Evolutionary conservation across 371 early-diverging fungal genomes (phyloP), one percentile per base, ranked within the genome.

Genomic region (Haplosporangium sp.): DNA sequence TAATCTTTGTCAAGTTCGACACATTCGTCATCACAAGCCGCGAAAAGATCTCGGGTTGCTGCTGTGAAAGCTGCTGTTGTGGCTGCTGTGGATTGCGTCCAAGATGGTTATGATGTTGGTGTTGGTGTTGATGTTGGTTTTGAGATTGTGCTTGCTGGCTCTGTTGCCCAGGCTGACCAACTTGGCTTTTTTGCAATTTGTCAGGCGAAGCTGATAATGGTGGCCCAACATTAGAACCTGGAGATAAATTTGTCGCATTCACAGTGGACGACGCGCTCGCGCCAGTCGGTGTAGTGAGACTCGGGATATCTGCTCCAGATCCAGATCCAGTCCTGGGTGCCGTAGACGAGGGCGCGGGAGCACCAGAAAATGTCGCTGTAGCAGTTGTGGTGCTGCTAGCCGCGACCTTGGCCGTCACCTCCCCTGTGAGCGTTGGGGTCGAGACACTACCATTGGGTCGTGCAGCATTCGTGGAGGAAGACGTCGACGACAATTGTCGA

Each of bases 1-100:
- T 77, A 41, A 71, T 72, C 54, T 71, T 77, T 16, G 77, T 77
- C 58, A 77, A 20, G 16, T 64, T 67, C 36, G 77, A 77, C n/a
- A 77, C 64, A 54, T 71, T 67, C 8, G 68, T 77, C 47, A 57
- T 67, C 6, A 77, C 72, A 41, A 67, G 72, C 46, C 72, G 62
- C 42, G 77, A 77, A 64, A 77, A 77, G 55, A 77, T 56, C 50
- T 77, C 72, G 6, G 75, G 50, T 16, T 54, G 55, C 53, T 57
- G 67, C 16, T 58, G 60, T n/a, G 36, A 58, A 21, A 21, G 51
- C 37, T 62, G 63, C 29, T 59, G 55, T 16, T 41, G 74, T n/a
- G 29, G 46, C 18, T 53, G 63, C 36, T 64, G 61, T 8, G 45
- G 61, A 29, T 50, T 46, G 42, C 46, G 58, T 10, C 60, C 6